Base-by-base conservation (phyloP, 2,329 filamentous ascomycete species). In the Neofusicoccum kwambonambiense region DNA sequence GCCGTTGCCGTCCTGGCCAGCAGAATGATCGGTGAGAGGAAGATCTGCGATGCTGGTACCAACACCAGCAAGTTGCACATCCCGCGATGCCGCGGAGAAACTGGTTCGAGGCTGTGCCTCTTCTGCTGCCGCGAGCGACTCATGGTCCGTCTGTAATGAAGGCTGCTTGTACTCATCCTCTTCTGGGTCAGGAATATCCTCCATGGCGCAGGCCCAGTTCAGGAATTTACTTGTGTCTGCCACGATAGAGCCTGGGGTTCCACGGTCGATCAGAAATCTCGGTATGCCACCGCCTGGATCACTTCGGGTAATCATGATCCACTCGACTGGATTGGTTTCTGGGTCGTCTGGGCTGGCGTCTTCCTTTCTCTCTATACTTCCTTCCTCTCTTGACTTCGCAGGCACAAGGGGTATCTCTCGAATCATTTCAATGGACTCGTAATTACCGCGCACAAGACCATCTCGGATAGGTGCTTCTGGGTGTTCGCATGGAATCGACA, bases 371-470 rank as follows among this genome's bases (percentile, higher is more conserved):
- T 78, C 74, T 35, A 72, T 69, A 12, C 71, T 67, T 61, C 79
- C 76, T 1, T 71, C 76, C n/a, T 77, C 77, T 5, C 74, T 75
- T 22, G 74, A 64, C 74, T 68, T 81, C 74, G 49, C 82, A 2
- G 70, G 69, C 19, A 74, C 80, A 9, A 88, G 74, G 0, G 89
- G 89, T 13, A 97, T 85, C 77, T 98, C 93, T 57, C 93, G 84
- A 65, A 97, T 93, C 69, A 97, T 84, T 77, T 98, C 94, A 15
- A 97, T 90, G 1, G 91, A 96, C 79, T 97, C 93, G 73, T 97
- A 98, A 68, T 89, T 84, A 3, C 93, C 94, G 45, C 92, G 85
- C 56, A 97, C 91, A 74, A 89, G 94, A 15, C 91, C 91, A 65
- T 86, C 79, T 9, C 89, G 83, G 12, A 84, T 83, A 19, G 89